These are phyloP conservation scores for Cladorrhinum sp. DNA, from an alignment of 2,329 filamentous ascomycete genomes.

Conservation along the genomic window DNA sequence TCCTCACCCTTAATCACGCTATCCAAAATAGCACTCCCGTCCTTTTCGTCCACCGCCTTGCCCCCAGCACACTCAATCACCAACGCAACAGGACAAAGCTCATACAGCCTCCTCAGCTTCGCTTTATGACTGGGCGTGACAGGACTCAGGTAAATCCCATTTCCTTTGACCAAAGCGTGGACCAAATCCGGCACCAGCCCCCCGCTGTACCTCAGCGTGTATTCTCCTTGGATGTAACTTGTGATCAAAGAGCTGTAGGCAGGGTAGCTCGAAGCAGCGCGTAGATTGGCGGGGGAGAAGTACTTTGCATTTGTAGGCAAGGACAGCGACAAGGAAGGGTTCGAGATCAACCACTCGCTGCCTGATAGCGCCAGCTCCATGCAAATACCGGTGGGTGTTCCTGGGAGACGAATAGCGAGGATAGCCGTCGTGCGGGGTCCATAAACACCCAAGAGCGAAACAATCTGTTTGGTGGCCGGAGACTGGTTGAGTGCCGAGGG, in stretches of 20 bases:
- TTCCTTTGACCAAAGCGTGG: slow-evolving; percentile 58
- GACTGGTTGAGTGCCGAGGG: slow-evolving; percentile 40
- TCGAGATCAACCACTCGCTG: slow-evolving; percentile 39
- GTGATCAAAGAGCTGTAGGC: slow-evolving; percentile 49
- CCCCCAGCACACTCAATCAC: slow-evolving; percentile 60
- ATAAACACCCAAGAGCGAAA: slow-evolving; percentile 51
- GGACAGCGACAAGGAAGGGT: slow-evolving; percentile 38
- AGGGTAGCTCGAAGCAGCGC: slow-evolving; percentile 50
- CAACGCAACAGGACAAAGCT: slow-evolving; percentile 58
- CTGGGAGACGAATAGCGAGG: slow-evolving; percentile 49
- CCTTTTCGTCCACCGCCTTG: slow-evolving; percentile 48
- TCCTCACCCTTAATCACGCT: slow-evolving; percentile 40
- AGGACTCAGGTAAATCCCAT: slow-evolving; percentile 59
- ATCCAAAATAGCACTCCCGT: slow-evolving; percentile 42
- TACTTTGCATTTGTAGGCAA: slow-evolving; percentile 49
- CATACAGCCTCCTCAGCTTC: slow-evolving; percentile 58
- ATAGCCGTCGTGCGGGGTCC: slow-evolving; percentile 56
- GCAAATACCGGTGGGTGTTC: slow-evolving; percentile 33
- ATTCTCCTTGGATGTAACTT: slow-evolving; percentile 49
- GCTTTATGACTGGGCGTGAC: slow-evolving; percentile 50
- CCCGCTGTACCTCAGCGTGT: slow-evolving; percentile 59
- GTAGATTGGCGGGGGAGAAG: slow-evolving; percentile 61
- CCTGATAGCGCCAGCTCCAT: slow-evolving; percentile 49
- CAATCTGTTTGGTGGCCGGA: slow-evolving; percentile 44
- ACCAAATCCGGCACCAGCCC: slow-evolving; percentile 61